phyloP scores from a whole-genome alignment of 176 grass and related monocot species.

The Miscanthus lutarioriparius region DNA sequence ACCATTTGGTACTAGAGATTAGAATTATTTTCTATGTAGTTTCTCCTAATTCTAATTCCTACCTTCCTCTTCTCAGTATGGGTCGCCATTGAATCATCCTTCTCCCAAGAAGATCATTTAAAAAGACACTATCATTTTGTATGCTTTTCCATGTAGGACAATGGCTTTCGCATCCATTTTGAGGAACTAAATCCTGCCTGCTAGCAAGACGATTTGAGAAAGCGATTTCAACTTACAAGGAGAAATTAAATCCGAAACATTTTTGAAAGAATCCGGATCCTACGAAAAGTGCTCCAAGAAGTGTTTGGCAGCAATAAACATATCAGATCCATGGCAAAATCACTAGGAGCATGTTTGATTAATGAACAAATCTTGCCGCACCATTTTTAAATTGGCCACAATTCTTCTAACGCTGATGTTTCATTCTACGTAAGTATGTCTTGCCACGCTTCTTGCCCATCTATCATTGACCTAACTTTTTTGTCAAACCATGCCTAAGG shows the following conservation, averaged over 20 bases:
- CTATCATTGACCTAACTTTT: neutral
- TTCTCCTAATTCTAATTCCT: neutral
- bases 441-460: neutral
- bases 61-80: neutral
- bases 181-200: neutral
- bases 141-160: neutral
- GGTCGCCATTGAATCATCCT: too few relatives aligned
- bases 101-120: neutral
- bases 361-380: neutral
- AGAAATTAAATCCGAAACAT: neutral
- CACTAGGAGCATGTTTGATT: neutral
- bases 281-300: too few relatives aligned
- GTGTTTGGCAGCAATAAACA: too few relatives aligned
- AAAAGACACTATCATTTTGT: neutral
- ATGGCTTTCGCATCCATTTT: neutral
- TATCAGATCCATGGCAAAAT: too few relatives aligned
- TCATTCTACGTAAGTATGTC: neutral
- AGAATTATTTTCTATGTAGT: neutral
- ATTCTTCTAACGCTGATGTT: neutral
- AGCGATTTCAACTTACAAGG: neutral
- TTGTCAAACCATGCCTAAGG: neutral
- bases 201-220: neutral
- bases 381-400: neutral
- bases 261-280: neutral
- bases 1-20: too few relatives aligned